Conservation (phyloP, 1,284 basidiomycete genomes). For the Austroboletus novae-zelandiae region DNA sequence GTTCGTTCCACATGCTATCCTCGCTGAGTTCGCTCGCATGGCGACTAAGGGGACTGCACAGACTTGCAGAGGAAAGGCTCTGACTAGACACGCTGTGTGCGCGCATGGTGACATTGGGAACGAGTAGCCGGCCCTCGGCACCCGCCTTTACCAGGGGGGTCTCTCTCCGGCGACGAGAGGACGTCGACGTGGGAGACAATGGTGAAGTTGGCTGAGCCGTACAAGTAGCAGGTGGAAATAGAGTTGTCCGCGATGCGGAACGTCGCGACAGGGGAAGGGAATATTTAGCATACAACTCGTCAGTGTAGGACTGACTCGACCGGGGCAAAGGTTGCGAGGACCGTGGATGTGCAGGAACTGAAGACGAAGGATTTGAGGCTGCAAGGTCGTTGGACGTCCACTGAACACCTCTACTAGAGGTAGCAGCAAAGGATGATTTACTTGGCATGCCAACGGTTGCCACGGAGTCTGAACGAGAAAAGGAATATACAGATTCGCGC, state of each 20-base stretch:
- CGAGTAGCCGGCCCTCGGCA: slow-evolving; percentile 63
- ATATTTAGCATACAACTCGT: slow-evolving; percentile 54
- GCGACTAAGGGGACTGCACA: slow-evolving; percentile 31
- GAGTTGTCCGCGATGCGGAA: slow-evolving; percentile 46
- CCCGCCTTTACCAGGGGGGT: slow-evolving; percentile 51
- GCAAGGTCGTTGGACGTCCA: slow-evolving; percentile 41
- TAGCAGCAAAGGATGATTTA: slow-evolving; percentile 46
- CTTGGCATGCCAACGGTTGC: slow-evolving; percentile 17
- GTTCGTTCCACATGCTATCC: slow-evolving; percentile 31
- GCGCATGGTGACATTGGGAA: slow-evolving; percentile 60
- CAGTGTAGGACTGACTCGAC: slow-evolving; percentile 36
- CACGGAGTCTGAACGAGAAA: slow-evolving; percentile 34
- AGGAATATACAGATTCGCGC: slow-evolving; percentile 57
- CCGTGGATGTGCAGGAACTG: slow-evolving; percentile 16
- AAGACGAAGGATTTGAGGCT: slow-evolving; percentile 27
- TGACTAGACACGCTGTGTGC: slow-evolving; percentile 41
- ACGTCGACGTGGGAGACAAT: slow-evolving; percentile 29
- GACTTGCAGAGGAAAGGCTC: slow-evolving; percentile 36
- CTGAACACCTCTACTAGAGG: slow-evolving; percentile 50
- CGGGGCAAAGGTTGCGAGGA: slow-evolving; percentile 16
- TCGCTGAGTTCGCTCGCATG: slow-evolving; percentile 33
- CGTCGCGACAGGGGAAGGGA: slow-evolving; percentile 51
- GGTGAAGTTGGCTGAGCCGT: slow-evolving; percentile 31
- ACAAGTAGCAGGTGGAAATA: slow-evolving; percentile 35
- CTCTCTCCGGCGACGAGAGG: slow-evolving; percentile 42